A percentile compares a stretch with the other conserved stretches of the same genome.
Conservation (phyloP, 371 early-diverging fungal species). For the Rhizopus sp. region DNA sequence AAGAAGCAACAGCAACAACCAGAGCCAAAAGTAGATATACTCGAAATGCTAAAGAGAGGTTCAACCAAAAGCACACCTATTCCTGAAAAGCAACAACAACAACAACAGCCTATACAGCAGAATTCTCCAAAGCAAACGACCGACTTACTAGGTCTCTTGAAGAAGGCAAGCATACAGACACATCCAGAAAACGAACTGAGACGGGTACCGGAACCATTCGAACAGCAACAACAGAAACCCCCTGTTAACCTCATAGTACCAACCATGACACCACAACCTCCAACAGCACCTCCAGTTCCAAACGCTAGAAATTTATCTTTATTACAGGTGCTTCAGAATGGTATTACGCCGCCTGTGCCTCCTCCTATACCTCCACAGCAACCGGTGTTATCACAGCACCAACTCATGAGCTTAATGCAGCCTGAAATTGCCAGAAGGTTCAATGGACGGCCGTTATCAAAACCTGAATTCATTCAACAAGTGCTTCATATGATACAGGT, state of each 20-base stretch:
- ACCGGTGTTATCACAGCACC: slow-evolving; percentile 31
- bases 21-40: slow-evolving; percentile 31
- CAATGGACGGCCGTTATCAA: slow-evolving; percentile 28
- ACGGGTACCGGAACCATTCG: slow-evolving; percentile 23
- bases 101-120: slow-evolving; percentile 9
- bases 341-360: slow-evolving; percentile 19
- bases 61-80: slow-evolving; percentile 3
- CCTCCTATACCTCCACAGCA: slow-evolving; percentile 21
- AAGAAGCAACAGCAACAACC: slow-evolving; percentile 8
- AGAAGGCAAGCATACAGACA: neutral
- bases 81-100: slow-evolving; percentile 13
- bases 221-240: slow-evolving; percentile 12
- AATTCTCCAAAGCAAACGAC: slow-evolving; percentile 6
- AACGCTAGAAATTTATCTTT: slow-evolving; percentile 42
- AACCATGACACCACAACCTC: slow-evolving; percentile 21
- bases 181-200: slow-evolving; percentile 26
- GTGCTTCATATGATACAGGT: slow-evolving; percentile 48
- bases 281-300: slow-evolving; percentile 28
- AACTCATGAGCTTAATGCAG: slow-evolving; percentile 29
- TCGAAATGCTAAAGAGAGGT: slow-evolving; percentile 35
- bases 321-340: slow-evolving; percentile 46
- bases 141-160: slow-evolving; percentile 9
- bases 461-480: slow-evolving; percentile 56
- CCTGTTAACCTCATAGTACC: slow-evolving; percentile 36
- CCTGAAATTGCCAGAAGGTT: slow-evolving; percentile 33